A percentile compares a stretch with the other conserved stretches of the same genome.
Evolutionary conservation across 2,329 filamentous ascomycete genomes (phyloP).

Genomic region (Truncatella angustata): DNA sequence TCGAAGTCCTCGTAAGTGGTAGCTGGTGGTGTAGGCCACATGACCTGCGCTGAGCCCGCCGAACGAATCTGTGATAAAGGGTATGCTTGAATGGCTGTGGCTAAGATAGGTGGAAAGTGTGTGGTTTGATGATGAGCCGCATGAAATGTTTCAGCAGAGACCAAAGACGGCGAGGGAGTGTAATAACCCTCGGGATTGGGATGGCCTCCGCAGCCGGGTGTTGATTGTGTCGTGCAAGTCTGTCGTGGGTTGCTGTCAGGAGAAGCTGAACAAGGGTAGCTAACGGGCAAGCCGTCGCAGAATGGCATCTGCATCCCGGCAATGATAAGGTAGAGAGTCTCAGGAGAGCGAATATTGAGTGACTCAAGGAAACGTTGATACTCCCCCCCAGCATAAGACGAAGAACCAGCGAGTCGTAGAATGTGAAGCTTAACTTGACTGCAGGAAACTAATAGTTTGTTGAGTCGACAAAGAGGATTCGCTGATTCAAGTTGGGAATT

Average conservation of each 20-base stretch:
- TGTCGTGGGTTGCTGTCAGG: constrained; percentile 11
- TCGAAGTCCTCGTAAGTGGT: constrained; percentile 36
- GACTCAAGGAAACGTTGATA: no score
- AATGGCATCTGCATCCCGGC: constrained; percentile 19
- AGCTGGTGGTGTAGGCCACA: constrained; percentile 35
- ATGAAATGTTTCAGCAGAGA: constrained; percentile 16
- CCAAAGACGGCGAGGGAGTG: constrained; percentile 17
- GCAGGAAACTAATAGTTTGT: no score
- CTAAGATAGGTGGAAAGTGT: constrained; percentile 5
- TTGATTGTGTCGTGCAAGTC: constrained; percentile 23
- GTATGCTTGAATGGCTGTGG: constrained; percentile 17
- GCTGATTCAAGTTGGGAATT: no score
- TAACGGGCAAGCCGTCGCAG: constrained; percentile 23
- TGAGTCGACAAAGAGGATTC: no score
- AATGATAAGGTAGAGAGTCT: no score
- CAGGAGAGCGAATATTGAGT: no score
- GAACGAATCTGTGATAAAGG: constrained; percentile 17
- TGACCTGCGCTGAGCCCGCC: constrained; percentile 18
- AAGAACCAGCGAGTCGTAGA: no score
- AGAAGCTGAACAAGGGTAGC: constrained; percentile 15
- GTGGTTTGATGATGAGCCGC: constrained; percentile 12
- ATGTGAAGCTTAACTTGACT: no score
- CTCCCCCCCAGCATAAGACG: no score
- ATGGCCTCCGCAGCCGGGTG: constrained; percentile 12
- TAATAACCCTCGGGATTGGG: constrained; percentile 13